These are phyloP conservation scores for Cetradonia linearis DNA, from an alignment of 495 filamentous ascomycete species.

Conservation along the genomic window DNA sequence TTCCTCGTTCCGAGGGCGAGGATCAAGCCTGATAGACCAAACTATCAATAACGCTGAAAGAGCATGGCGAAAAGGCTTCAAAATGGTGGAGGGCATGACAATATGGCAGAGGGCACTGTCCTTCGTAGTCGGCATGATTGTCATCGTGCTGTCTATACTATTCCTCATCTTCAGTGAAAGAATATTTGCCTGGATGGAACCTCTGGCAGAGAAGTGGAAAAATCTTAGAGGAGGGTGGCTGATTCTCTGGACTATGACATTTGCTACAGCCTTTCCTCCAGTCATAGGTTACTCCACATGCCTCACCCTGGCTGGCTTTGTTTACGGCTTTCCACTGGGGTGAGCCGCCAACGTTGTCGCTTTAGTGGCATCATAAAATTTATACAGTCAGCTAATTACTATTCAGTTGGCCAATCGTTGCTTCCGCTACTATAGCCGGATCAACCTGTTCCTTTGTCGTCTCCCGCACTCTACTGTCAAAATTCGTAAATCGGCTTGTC, in stretches of 20 bases:
- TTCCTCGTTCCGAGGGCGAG: slow-evolving; percentile 28
- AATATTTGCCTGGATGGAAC: slow-evolving; percentile 62
- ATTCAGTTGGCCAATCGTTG: slow-evolving; percentile 67
- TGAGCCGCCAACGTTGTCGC: slow-evolving; percentile 28
- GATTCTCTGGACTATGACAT: slow-evolving; percentile 68
- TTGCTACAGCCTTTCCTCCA: slow-evolving; percentile 76
- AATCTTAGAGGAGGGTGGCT: slow-evolving; percentile 59
- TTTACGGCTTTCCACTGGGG: slow-evolving; percentile 89
- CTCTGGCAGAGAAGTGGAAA: slow-evolving; percentile 64
- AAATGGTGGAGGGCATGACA: slow-evolving; percentile 43
- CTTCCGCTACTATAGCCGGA: slow-evolving; percentile 66
- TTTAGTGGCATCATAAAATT: neutral
- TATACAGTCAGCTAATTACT: slow-evolving; percentile 14
- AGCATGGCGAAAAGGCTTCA: slow-evolving; percentile 30
- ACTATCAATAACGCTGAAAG: slow-evolving; percentile 37
- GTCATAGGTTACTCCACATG: slow-evolving; percentile 81
- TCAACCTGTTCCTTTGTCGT: slow-evolving; percentile 68
- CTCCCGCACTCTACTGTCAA: slow-evolving; percentile 64
- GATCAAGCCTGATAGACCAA: slow-evolving; percentile 34
- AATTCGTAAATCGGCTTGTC: slow-evolving; percentile 69
- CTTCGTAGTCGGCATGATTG: slow-evolving; percentile 38
- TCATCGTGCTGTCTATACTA: slow-evolving; percentile 46
- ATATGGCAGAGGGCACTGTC: slow-evolving; percentile 51
- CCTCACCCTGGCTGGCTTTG: slow-evolving; percentile 79
- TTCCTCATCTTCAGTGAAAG: slow-evolving; percentile 66